These are phyloP conservation scores for Ophiocordyceps unilateralis DNA, from an alignment of 2,329 filamentous ascomycete species.

Conservation along the genomic window DNA sequence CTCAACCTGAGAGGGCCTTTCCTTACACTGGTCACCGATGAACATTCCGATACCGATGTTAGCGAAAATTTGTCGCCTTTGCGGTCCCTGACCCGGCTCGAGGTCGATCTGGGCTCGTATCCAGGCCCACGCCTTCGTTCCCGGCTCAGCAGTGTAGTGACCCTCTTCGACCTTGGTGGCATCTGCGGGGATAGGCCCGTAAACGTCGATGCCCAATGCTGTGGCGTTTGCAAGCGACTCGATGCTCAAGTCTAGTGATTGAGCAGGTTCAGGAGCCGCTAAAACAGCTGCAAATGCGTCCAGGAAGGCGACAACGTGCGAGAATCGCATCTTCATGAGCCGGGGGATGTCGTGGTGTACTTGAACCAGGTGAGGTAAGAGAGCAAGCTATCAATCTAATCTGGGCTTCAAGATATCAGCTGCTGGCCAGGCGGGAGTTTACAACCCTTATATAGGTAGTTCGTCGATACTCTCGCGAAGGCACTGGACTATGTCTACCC, in stretches of 20 bases:
- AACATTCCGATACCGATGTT: conserved; percentile 7
- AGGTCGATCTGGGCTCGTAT: conserved; percentile 8
- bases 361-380: not conserved
- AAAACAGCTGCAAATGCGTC: not conserved
- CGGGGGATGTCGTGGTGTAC: not conserved
- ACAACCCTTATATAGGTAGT: not conserved
- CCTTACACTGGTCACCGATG: conserved; percentile 5
- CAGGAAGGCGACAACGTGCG: not conserved
- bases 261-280: too few relatives aligned
- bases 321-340: not conserved
- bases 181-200: conserved; percentile 6
- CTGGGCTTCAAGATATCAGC: not conserved
- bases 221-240: not conserved
- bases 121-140: conserved; percentile 6
- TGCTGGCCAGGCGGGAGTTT: not conserved
- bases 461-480: not conserved
- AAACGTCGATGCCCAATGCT: conserved; percentile 5
- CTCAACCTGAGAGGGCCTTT: not conserved
- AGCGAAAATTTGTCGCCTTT: conserved; percentile 3
- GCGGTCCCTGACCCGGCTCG: not conserved
- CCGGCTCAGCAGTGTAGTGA: conserved; percentile 6
- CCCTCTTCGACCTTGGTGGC: conserved; percentile 5
- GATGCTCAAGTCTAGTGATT: not conserved
- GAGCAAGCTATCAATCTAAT: not conserved
- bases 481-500: too few relatives aligned